Evolutionary conservation across 192 early-diverging fungal species (phyloP).

Genomic region (Coemansia sp.): DNA sequence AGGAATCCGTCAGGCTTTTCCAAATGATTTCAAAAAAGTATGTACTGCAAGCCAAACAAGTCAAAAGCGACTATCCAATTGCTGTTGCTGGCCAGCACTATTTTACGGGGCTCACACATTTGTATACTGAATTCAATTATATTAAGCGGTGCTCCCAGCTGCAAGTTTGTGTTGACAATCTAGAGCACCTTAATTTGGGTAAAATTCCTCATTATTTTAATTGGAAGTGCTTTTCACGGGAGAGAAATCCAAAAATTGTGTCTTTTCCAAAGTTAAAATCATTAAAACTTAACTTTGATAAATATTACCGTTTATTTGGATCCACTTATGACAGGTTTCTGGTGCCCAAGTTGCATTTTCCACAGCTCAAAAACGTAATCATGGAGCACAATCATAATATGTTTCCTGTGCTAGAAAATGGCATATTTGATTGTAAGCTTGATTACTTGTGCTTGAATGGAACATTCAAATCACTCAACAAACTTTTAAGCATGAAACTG

Average conservation of each 20-base stretch:
- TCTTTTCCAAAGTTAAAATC: not conserved
- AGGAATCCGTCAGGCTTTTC: too few species aligned
- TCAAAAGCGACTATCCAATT: too few species aligned
- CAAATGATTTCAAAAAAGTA: too few species aligned
- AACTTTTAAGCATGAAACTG: not conserved
- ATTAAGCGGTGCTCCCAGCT: not conserved
- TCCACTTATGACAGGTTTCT: not conserved
- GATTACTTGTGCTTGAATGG: not conserved
- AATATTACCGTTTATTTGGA: not conserved
- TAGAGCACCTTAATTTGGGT: not conserved
- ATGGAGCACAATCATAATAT: not conserved
- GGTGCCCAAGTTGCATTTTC: not conserved
- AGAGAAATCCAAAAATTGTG: not conserved
- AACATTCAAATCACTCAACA: not conserved
- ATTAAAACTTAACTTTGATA: not conserved
- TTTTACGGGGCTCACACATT: not conserved
- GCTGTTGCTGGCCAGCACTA: too few species aligned
- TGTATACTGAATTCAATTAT: not conserved
- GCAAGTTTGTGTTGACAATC: not conserved
- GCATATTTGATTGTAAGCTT: not conserved
- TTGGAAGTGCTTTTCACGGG: not conserved
- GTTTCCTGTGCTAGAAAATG: not conserved
- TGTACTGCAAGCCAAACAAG: too few species aligned
- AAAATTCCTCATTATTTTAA: not conserved
- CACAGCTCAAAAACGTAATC: not conserved